phyloP scores from a whole-genome alignment of 2,329 filamentous ascomycete species.

The Dothideomycetidae sp. region DNA sequence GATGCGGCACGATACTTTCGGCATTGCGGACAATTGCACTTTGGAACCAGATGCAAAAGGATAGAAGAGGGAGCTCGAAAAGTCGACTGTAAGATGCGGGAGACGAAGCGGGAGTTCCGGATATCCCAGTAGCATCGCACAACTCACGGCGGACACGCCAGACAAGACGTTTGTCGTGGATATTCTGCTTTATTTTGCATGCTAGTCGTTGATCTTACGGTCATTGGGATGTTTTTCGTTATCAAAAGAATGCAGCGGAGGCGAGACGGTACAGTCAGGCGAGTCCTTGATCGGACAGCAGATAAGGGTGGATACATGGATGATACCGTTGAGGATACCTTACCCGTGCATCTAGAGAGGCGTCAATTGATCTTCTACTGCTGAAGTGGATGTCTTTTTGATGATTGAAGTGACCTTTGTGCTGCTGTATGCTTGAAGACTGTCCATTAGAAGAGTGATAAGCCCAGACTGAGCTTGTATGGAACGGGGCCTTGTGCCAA shows the following conservation, averaged over 20 bases:
- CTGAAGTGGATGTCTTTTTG: too few relatives aligned
- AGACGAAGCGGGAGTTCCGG: conserved; percentile 15
- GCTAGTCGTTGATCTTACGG: conserved; percentile 6
- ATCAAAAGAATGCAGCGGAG: conserved; percentile 15
- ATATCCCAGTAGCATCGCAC: conserved; percentile 15
- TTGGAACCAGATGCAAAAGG: conserved; percentile 11
- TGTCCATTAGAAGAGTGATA: too few relatives aligned
- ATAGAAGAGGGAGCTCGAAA: conserved; percentile 17
- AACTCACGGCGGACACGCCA: neutral
- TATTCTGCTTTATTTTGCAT: conserved; percentile 4
- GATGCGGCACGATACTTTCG: conserved; percentile 12
- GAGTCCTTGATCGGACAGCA: conserved; percentile 12
- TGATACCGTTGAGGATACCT: conserved; percentile 31
- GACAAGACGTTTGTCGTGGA: conserved; percentile 1
- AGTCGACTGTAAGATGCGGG: conserved; percentile 12
- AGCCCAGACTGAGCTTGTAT: too few relatives aligned
- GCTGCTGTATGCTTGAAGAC: too few relatives aligned
- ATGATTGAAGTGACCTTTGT: too few relatives aligned
- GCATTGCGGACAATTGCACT: conserved; percentile 11
- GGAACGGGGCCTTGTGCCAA: too few relatives aligned
- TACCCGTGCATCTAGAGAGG: conserved; percentile 25
- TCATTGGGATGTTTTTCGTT: conserved; percentile 6
- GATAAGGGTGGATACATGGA: conserved; percentile 16
- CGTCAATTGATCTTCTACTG: conserved; percentile 9
- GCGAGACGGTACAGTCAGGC: conserved; percentile 17